Conservation (phyloP, 106 monocot genomes). For the Dioscorea zingiberensis region DNA sequence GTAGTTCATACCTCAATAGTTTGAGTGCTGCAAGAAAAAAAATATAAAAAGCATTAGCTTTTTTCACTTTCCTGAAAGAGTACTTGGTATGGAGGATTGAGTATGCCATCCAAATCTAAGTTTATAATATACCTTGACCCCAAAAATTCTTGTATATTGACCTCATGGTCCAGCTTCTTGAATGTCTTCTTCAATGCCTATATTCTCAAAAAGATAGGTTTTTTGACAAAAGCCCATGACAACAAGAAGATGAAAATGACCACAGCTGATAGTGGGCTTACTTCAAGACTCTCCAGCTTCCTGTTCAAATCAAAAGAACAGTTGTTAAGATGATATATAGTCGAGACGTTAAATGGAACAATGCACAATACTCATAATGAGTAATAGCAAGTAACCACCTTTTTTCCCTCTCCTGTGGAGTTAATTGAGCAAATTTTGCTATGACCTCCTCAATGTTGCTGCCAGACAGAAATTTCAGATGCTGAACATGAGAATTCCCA, state of each 20-base stretch:
- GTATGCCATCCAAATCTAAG: constrained; percentile 1
- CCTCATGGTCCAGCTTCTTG: constrained; percentile 88
- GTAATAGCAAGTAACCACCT: constrained; percentile 25
- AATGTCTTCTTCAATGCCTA: constrained; percentile 93
- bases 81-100: constrained; percentile 4
- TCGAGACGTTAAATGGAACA: background rate
- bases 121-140: constrained; percentile 50
- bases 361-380: background rate
- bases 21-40: constrained; percentile 48
- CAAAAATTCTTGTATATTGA: constrained; percentile 71
- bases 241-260: background rate
- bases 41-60: background rate
- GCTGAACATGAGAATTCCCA: background rate
- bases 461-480: background rate
- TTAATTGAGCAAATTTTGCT: constrained; percentile 64
- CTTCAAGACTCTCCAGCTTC: constrained; percentile 93
- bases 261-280: constrained; percentile 17
- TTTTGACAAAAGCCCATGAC: constrained; percentile 5
- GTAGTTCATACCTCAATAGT: constrained; percentile 58
- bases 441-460: constrained; percentile 81
- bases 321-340: background rate
- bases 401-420: constrained; percentile 88
- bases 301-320: constrained; percentile 32
- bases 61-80: constrained; percentile 24
- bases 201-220: constrained; percentile 1